phyloP scores from a whole-genome alignment of 306 rosid species.

The Vigna angularis region DNA sequence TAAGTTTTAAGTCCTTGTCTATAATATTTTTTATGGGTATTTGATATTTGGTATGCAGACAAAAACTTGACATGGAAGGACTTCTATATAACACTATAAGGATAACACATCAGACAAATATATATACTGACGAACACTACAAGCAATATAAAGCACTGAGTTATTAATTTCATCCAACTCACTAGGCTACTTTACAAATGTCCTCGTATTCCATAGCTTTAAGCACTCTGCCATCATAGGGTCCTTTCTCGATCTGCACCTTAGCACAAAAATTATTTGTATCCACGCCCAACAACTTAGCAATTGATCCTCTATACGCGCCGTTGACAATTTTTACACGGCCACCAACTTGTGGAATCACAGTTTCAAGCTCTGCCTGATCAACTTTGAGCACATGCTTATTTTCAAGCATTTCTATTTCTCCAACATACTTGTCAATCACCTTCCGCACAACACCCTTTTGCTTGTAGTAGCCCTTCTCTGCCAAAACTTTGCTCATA shows the following conservation, averaged over 20 bases:
- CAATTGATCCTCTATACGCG: slow-evolving; percentile 82
- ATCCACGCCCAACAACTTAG: slow-evolving; percentile 72
- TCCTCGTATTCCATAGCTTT: slow-evolving; percentile 87
- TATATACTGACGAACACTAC: slow-evolving; percentile 2
- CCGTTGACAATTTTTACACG: slow-evolving; percentile 88
- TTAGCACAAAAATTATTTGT: slow-evolving; percentile 74
- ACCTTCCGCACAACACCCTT: slow-evolving; percentile 84
- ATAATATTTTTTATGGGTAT: too few species aligned
- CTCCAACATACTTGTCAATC: slow-evolving; percentile 86
- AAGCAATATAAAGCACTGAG: slow-evolving; percentile 17
- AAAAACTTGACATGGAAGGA: too few species aligned
- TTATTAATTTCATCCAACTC: slow-evolving; percentile 36
- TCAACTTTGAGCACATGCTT: slow-evolving; percentile 93
- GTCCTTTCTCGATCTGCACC: slow-evolving; percentile 93
- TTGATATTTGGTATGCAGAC: too few species aligned
- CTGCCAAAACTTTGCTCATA: slow-evolving; percentile 89
- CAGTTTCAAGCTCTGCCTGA: slow-evolving; percentile 88
- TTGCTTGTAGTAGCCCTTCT: slow-evolving; percentile 87
- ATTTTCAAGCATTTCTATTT: slow-evolving; percentile 82
- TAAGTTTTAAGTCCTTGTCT: too few species aligned
- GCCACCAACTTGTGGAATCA: slow-evolving; percentile 88
- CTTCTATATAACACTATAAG: background rate
- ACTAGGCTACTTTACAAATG: slow-evolving; percentile 65
- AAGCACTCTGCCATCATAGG: slow-evolving; percentile 86
- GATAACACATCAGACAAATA: background rate